These are phyloP conservation scores for Psilocybe mexicana DNA, from an alignment of 1,284 basidiomycete genomes.

Conservation along the genomic window DNA sequence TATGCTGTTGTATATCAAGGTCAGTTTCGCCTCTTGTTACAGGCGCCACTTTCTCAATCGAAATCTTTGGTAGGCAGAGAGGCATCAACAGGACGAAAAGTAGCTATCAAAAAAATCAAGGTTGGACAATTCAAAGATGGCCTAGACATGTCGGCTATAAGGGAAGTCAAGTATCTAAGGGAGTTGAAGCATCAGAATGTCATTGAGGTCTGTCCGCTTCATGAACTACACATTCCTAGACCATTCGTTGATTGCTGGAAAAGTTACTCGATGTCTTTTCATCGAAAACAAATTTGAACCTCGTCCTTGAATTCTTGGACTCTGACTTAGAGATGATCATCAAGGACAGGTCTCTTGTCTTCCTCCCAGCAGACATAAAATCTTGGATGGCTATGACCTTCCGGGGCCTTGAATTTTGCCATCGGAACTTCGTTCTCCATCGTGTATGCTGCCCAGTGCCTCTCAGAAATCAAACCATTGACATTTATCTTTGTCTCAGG, in stretches of 20 bases:
- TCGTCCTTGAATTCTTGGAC: conserved; percentile 96
- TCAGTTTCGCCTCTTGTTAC: conserved; percentile 29
- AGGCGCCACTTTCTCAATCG: not conserved
- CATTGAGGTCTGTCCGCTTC: conserved; percentile 66
- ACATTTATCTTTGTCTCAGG: conserved; percentile 49
- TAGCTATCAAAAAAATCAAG: conserved; percentile 99
- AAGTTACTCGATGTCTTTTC: conserved; percentile 98
- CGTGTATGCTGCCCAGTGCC: conserved; percentile 55
- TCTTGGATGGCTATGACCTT: conserved; percentile 99
- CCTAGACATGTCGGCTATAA: conserved; percentile 97
- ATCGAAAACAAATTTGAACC: conserved; percentile 93
- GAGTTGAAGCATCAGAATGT: conserved; percentile 95
- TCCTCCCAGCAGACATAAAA: conserved; percentile 95
- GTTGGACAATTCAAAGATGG: conserved; percentile 97
- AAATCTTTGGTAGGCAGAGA: conserved; percentile 12
- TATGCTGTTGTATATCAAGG: conserved; percentile 98
- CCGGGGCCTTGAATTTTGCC: conserved; percentile 95
- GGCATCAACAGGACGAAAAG: conserved; percentile 47
- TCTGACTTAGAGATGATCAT: conserved; percentile 98
- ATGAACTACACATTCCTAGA: not conserved
- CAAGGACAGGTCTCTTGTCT: conserved; percentile 89
- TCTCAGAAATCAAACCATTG: not conserved
- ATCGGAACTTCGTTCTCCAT: conserved; percentile 92
- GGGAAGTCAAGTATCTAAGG: conserved; percentile 96
- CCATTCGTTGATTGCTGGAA: not conserved